Conservation (phyloP, 2,329 filamentous ascomycete genomes). For the Emmonsia crescens region DNA sequence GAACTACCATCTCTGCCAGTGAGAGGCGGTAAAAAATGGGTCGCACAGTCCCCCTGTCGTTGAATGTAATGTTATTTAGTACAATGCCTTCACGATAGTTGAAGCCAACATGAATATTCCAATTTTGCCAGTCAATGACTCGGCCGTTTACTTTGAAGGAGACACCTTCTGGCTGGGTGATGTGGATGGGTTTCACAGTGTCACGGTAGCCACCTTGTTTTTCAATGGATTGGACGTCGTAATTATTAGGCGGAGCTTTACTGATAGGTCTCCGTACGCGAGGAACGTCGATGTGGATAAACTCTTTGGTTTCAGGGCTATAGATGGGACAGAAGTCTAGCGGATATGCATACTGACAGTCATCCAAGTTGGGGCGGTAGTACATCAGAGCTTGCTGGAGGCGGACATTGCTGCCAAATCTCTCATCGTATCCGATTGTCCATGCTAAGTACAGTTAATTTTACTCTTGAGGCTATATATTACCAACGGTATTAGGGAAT, state of each 20-base stretch:
- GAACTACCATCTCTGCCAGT: conserved; percentile 87
- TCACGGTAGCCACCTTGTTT: conserved; percentile 63
- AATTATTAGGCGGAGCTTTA: conserved; percentile 64
- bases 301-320: conserved; percentile 65
- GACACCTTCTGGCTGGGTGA: conserved; percentile 79
- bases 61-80: conserved; percentile 79
- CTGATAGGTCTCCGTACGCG: conserved; percentile 64
- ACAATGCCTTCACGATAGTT: conserved; percentile 91
- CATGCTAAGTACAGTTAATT: conserved; percentile 45
- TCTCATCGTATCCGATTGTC: conserved; percentile 91
- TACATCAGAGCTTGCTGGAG: conserved; percentile 94
- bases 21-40: conserved; percentile 84
- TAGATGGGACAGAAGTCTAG: conserved; percentile 92
- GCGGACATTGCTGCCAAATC: conserved; percentile 66
- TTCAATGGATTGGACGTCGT: conserved; percentile 63
- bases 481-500: not conserved
- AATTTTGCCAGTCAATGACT: conserved; percentile 80
- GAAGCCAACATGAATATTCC: conserved; percentile 86
- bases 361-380: conserved; percentile 74
- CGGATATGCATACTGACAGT: conserved; percentile 82
- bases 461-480: not conserved
- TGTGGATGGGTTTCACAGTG: conserved; percentile 76
- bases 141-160: conserved; percentile 70
- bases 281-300: conserved; percentile 76
- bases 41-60: conserved; percentile 66